These are phyloP conservation scores for Ophiostoma novo-ulmi DNA, from an alignment of 2,329 filamentous ascomycete species.

Conservation along the genomic window DNA sequence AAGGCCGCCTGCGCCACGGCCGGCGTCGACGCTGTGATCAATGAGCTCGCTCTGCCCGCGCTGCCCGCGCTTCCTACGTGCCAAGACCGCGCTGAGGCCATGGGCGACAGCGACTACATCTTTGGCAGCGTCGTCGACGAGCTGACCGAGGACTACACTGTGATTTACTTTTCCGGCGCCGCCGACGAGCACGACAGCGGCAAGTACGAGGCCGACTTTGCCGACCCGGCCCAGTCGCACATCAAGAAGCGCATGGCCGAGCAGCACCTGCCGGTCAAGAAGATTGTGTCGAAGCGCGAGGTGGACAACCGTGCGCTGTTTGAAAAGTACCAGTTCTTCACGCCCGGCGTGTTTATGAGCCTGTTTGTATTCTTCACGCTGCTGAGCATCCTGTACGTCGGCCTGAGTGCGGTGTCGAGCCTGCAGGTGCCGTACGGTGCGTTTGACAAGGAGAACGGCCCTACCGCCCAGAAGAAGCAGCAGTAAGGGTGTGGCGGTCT, in stretches of 20 bases:
- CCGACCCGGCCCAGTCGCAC: conserved; percentile 61
- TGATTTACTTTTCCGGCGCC: conserved; percentile 59
- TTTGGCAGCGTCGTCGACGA: conserved; percentile 46
- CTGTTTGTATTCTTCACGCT: conserved; percentile 66
- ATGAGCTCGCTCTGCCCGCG: conserved; percentile 40
- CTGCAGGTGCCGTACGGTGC: conserved; percentile 88
- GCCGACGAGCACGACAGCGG: conserved; percentile 44
- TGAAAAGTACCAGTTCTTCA: conserved; percentile 92
- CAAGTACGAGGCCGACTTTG: conserved; percentile 62
- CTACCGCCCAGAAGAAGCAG: conserved; percentile 81
- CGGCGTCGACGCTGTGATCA: conserved; percentile 37
- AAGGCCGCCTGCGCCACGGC: conserved; percentile 42
- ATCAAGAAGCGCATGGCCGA: conserved; percentile 55
- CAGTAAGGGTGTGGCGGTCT: conserved; percentile 27
- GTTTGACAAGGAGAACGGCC: conserved; percentile 93
- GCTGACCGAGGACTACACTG: conserved; percentile 56
- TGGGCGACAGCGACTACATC: conserved; percentile 48
- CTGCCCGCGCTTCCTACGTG: conserved; percentile 36
- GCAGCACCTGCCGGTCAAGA: conserved; percentile 26
- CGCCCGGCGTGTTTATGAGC: conserved; percentile 86
- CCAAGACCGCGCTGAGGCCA: conserved; percentile 44
- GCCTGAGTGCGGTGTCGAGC: conserved; percentile 68
- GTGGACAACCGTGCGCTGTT: conserved; percentile 59
- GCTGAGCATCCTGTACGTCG: conserved; percentile 71
- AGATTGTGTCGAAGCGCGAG: conserved; percentile 24